phyloP scores from a whole-genome alignment of 176 grass and related monocot species.

The Melocanna baccifera region DNA sequence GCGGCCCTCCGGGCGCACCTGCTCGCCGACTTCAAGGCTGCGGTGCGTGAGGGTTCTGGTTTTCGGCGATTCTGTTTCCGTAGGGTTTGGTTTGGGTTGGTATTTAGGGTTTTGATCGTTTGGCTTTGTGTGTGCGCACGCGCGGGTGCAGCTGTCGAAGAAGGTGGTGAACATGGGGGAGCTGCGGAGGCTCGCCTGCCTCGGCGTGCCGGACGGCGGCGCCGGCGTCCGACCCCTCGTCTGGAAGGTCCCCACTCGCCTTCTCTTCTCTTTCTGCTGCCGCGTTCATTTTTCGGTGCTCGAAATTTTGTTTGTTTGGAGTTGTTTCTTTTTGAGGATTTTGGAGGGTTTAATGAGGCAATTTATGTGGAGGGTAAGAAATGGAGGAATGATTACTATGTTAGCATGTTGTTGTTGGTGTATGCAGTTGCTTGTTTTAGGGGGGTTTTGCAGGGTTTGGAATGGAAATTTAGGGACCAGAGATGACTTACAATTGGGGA shows the following conservation, averaged over 20 bases:
- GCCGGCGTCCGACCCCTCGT: conserved; percentile 48
- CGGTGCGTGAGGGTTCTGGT: conserved; percentile 10
- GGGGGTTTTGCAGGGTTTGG: not conserved
- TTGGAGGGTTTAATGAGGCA: not conserved
- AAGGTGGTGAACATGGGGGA: conserved; percentile 87
- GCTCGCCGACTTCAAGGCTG: conserved; percentile 41
- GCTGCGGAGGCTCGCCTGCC: conserved; percentile 67
- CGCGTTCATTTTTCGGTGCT: not conserved
- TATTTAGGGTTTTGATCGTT: too few relatives aligned
- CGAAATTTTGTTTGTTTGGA: not conserved
- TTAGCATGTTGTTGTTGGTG: not conserved
- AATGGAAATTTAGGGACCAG: not conserved
- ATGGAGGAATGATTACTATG: not conserved
- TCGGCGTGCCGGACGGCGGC: conserved; percentile 57
- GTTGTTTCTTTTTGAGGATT: not conserved
- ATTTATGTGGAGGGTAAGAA: not conserved
- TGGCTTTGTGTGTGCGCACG: not conserved
- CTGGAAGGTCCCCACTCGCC: conserved; percentile 80
- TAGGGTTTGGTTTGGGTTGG: not conserved
- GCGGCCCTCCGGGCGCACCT: conserved; percentile 44
- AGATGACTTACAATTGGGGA: not conserved
- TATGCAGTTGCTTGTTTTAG: not conserved
- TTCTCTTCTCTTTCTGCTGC: conserved; percentile 3
- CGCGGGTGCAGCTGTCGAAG: conserved; percentile 58
- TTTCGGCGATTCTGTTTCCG: not conserved